Percentiles rank a stretch among this genome's conserved stretches.
These are phyloP conservation scores for Fraxinus greggii DNA, from an alignment of 305 asterid genomes.

Conservation along the genomic window DNA sequence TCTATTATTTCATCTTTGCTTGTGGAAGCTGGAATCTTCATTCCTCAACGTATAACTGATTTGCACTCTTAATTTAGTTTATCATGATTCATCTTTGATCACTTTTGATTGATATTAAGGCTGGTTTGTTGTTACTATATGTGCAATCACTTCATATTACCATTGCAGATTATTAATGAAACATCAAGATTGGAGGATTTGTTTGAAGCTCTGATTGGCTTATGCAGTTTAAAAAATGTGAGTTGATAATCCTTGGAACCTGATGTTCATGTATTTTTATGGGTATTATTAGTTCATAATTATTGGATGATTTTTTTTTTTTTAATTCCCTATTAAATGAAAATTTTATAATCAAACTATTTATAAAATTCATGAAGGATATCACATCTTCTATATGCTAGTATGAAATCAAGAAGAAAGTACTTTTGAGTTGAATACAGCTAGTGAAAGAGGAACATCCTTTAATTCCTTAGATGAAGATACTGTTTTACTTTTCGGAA, in stretches of 20 bases:
- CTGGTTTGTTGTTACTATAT: neutral
- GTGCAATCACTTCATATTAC: constrained; percentile 15
- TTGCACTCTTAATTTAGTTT: neutral
- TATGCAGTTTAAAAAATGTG: constrained; percentile 73
- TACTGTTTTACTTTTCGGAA: neutral
- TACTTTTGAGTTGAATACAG: neutral
- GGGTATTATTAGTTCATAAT: constrained; percentile 3
- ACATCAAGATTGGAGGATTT: constrained; percentile 55
- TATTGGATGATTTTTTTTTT: constrained; percentile 16
- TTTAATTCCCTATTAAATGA: constrained; percentile 12
- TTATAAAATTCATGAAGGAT: neutral
- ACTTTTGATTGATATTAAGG: neutral
- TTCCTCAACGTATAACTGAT: neutral
- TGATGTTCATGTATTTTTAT: neutral
- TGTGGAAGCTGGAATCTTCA: constrained; percentile 15
- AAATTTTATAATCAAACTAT: neutral
- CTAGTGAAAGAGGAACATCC: neutral
- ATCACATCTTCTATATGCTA: neutral
- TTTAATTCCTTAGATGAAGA: neutral
- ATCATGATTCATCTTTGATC: neutral
- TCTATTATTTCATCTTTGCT: constrained; percentile 13
- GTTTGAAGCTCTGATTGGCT: constrained; percentile 70
- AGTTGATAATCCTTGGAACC: constrained; percentile 29
- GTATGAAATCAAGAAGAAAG: neutral
- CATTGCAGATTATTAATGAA: constrained; percentile 67